Conservation (phyloP, 2,329 filamentous ascomycete species). For the Talaromyces sp. region DNA sequence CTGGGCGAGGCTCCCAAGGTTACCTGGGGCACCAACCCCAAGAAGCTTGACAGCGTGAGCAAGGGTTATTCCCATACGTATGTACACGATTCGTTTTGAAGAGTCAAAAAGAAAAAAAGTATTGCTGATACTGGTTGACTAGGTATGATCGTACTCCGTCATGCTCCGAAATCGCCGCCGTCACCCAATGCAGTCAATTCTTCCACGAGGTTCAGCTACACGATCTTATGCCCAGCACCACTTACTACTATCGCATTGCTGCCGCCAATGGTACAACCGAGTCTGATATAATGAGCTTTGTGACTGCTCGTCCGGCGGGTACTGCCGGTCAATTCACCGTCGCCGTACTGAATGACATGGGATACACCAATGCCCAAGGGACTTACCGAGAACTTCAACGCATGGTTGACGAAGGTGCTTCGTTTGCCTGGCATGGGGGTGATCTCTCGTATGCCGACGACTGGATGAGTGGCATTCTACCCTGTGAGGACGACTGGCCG, state of each 20-base stretch:
- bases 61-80: constrained; percentile 39
- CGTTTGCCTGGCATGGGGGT: constrained; percentile 50
- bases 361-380: constrained; percentile 48
- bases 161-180: constrained; percentile 37
- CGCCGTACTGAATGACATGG: constrained; percentile 50
- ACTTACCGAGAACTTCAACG: constrained; percentile 41
- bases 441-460: constrained; percentile 49
- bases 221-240: constrained; percentile 38
- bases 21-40: constrained; percentile 36
- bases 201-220: constrained; percentile 48
- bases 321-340: constrained; percentile 38
- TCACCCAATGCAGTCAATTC: constrained; percentile 49
- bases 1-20: constrained; percentile 41
- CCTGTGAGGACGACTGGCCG: constrained; percentile 44
- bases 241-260: constrained; percentile 48
- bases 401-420: constrained; percentile 38
- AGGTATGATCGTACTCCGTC: constrained; percentile 43
- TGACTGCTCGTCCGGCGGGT: constrained; percentile 41
- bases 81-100: not conserved
- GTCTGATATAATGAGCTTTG: constrained; percentile 44
- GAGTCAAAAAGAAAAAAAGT: not conserved
- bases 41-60: constrained; percentile 29
- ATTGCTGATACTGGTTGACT: not conserved
- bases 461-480: constrained; percentile 48
- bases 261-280: constrained; percentile 47